Conservation (phyloP, 176 grass and related monocot genomes). For the Avena eriantha region DNA sequence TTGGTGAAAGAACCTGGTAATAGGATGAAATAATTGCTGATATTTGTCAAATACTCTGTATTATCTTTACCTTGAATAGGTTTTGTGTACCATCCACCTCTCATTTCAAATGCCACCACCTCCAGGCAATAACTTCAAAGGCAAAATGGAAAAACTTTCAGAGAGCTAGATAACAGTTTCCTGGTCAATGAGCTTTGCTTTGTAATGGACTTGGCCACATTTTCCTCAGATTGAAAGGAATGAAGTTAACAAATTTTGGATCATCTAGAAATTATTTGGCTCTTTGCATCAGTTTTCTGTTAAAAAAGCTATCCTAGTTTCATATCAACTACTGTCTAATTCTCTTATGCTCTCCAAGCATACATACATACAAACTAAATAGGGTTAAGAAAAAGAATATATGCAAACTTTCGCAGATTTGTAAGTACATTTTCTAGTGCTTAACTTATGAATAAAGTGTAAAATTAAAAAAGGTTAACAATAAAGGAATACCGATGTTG, state of each 20-base stretch:
- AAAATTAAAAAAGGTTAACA: not conserved
- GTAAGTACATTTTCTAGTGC: not conserved
- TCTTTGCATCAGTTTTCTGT: too few species aligned
- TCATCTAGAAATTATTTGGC: not conserved
- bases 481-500: conserved; percentile 34
- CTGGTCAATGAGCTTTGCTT: too few species aligned
- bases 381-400: too few species aligned
- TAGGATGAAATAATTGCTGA: not conserved
- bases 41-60: not conserved
- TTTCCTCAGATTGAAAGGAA: not conserved
- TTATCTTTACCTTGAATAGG: conserved; percentile 9
- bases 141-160: conserved; percentile 20
- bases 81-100: conserved; percentile 33
- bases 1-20: conserved; percentile 12
- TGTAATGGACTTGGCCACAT: not conserved
- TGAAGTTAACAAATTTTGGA: too few species aligned
- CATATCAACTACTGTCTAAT: too few species aligned
- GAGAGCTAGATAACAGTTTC: not conserved
- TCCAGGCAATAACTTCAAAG: conserved; percentile 50
- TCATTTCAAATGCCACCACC: not conserved
- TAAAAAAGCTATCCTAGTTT: too few species aligned
- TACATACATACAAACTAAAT: too few species aligned
- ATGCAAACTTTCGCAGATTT: too few species aligned
- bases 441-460: conserved; percentile 2
- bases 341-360: too few species aligned